Evolutionary conservation across 164 flowering plant genomes (phyloP).

Genomic region (Hamamelis virginiana): DNA sequence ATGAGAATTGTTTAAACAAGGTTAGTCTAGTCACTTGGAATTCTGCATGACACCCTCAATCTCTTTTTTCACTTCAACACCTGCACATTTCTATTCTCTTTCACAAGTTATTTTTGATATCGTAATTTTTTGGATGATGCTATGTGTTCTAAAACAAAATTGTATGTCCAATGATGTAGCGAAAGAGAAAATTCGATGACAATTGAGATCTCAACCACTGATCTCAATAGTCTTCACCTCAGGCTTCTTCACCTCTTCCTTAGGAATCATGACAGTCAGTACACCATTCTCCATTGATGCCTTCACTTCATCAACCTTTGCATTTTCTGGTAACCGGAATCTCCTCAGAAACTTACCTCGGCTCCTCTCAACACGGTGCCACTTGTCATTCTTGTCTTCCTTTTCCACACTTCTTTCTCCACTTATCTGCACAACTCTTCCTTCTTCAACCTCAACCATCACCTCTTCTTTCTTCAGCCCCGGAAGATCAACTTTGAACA

Average conservation of each 20-base stretch:
- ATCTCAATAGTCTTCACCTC: slow-evolving; percentile 37
- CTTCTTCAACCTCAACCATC: slow-evolving; percentile 41
- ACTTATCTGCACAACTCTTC: slow-evolving; percentile 35
- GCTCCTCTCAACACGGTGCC: slow-evolving; percentile 48
- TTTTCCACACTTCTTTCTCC: slow-evolving; percentile 42
- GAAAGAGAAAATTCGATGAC: too few relatives aligned
- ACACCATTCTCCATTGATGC: slow-evolving; percentile 41
- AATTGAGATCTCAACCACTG: slow-evolving; percentile 26
- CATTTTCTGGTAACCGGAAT: slow-evolving; percentile 42
- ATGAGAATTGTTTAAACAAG: too few relatives aligned
- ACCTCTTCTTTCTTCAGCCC: slow-evolving; percentile 39
- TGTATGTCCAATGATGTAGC: too few relatives aligned
- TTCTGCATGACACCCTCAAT: too few relatives aligned
- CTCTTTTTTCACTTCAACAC: too few relatives aligned
- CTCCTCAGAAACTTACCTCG: slow-evolving; percentile 35
- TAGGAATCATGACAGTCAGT: slow-evolving; percentile 36
- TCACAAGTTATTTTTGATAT: too few relatives aligned
- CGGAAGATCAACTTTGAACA: slow-evolving; percentile 38
- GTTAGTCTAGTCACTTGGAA: too few relatives aligned
- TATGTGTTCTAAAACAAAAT: too few relatives aligned
- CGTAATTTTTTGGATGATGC: too few relatives aligned
- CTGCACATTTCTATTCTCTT: too few relatives aligned
- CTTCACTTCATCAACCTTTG: slow-evolving; percentile 37
- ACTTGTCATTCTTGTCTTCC: slow-evolving; percentile 42
- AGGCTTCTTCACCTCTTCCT: too few relatives aligned